Percentiles rank a stretch among this genome's conserved stretches.
Evolutionary conservation across 2,329 filamentous ascomycete species (phyloP).

Genomic region (Colletotrichum echinochloae): DNA sequence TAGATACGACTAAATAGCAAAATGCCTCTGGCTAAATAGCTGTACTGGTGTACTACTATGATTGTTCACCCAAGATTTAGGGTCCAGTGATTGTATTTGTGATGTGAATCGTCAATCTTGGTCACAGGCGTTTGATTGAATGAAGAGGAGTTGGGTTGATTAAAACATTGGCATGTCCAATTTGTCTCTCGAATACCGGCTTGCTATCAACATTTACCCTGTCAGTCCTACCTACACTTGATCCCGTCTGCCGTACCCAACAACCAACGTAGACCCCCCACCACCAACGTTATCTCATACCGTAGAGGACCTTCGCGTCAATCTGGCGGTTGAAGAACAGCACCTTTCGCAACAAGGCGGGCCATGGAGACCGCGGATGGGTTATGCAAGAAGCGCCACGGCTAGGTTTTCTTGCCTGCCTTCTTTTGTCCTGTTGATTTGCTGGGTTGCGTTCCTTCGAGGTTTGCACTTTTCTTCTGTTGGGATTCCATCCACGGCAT

Average conservation of each 20-base stretch:
- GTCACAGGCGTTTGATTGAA: too few relatives aligned
- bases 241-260: background rate
- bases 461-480: conserved; percentile 18
- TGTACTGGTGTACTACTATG: too few relatives aligned
- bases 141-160: background rate
- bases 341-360: background rate
- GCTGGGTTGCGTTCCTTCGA: conserved; percentile 4
- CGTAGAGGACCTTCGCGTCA: background rate
- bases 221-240: background rate
- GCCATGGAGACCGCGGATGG: background rate
- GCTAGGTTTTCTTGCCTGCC: conserved; percentile 8
- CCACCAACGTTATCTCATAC: background rate
- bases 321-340: conserved; percentile 1
- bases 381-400: background rate
- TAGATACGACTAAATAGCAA: too few relatives aligned
- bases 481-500: conserved; percentile 27
- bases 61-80: background rate
- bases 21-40: too few relatives aligned
- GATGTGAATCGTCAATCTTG: background rate
- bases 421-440: conserved; percentile 11
- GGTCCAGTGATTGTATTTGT: background rate
- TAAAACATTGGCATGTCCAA: background rate
- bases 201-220: background rate
- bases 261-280: background rate
- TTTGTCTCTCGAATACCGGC: background rate